Evolutionary conservation across 768 basidiomycete species (phyloP), one percentile per base, ranked within the genome.

Genomic region (Boletus rubroflammeus): DNA sequence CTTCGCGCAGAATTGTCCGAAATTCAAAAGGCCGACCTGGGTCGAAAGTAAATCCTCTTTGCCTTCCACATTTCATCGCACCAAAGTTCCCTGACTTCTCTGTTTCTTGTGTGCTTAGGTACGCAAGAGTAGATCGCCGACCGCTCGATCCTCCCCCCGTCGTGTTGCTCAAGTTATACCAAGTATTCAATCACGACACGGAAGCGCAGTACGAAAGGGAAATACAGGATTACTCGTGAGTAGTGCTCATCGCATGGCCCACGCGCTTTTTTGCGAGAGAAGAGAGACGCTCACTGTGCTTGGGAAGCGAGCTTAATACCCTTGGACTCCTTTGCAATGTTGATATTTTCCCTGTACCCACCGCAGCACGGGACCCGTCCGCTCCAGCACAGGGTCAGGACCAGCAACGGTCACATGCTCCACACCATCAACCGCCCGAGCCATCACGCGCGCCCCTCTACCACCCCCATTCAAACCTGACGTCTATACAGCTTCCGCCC

Each of bases 271-370:
- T 34, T 14, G 19, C 6, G 31, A 25, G 38, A 28, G 3, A 34
- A 21, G 8, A 39, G 28, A 15, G n/a, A 39, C 13, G 50, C 53
- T 56, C 55, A 63, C 36, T 10, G 17, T 19, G 41, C 58, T 42
- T 19, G 47, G 54, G n/a, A 62, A 89, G 88, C 40, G 78, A 81
- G 39, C 68, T 86, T 42, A 80, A 84, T 51, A 74, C 75, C n/a
- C 75, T 82, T 29, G 90, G 89, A 2, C 75, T 90, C 13, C 66
- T 92, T 15, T 90, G 90, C 68, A 87, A 84, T 3, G 86, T 88
- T 38, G 90, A 91, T 69, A 75, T 92, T 17, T 88, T 88, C 57
- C 85, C 84, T 5, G 79, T 88, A 8, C 75, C 78, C 51, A 55
- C 53, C 31, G 34, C 60, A 58, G 39, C 46, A 11, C 61, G 60